Percentiles rank a stretch among this genome's conserved stretches.
Evolutionary conservation across 2,329 filamentous ascomycete genomes (phyloP).

Genomic region (Ophiostoma fasciatum): DNA sequence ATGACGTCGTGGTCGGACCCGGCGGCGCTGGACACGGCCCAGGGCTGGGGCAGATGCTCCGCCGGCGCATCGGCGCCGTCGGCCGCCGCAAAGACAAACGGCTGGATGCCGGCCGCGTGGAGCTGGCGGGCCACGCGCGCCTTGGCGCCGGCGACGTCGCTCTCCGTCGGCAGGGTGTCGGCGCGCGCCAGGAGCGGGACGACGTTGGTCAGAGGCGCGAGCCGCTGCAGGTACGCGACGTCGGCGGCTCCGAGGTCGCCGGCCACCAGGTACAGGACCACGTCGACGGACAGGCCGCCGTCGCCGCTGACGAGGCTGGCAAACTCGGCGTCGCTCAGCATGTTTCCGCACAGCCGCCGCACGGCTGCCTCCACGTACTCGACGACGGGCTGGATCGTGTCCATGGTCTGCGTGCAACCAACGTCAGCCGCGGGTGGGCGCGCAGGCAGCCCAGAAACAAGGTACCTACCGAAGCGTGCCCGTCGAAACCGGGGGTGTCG

Average conservation of each 20-base stretch:
- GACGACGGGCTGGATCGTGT: constrained; percentile 43
- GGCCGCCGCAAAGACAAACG: constrained; percentile 50
- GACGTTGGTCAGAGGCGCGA: constrained; percentile 65
- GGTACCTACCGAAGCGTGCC: constrained; percentile 34
- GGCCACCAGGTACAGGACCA: constrained; percentile 67
- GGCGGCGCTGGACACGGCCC: constrained; percentile 62
- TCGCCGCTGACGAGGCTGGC: constrained; percentile 64
- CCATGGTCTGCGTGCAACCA: constrained; percentile 34
- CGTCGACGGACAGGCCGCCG: constrained; percentile 73
- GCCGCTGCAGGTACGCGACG: constrained; percentile 53
- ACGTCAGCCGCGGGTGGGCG: too few relatives aligned
- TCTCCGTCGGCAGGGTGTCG: constrained; percentile 45
- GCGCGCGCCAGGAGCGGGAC: constrained; percentile 68
- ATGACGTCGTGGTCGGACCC: constrained; percentile 65
- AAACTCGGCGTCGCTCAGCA: constrained; percentile 59
- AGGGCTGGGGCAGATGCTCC: constrained; percentile 31
- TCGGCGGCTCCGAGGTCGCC: constrained; percentile 48
- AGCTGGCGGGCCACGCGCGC: constrained; percentile 41
- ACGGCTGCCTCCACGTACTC: constrained; percentile 62
- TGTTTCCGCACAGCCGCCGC: constrained; percentile 44
- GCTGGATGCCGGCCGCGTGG: constrained; percentile 39
- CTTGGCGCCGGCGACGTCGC: constrained; percentile 46
- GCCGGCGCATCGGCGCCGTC: too few relatives aligned
- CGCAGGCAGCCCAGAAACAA: too few relatives aligned
- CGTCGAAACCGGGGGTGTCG: constrained; percentile 57